Evolutionary conservation across 2,329 filamentous ascomycete genomes (phyloP).

Genomic region (Aureobasidium sp.): DNA sequence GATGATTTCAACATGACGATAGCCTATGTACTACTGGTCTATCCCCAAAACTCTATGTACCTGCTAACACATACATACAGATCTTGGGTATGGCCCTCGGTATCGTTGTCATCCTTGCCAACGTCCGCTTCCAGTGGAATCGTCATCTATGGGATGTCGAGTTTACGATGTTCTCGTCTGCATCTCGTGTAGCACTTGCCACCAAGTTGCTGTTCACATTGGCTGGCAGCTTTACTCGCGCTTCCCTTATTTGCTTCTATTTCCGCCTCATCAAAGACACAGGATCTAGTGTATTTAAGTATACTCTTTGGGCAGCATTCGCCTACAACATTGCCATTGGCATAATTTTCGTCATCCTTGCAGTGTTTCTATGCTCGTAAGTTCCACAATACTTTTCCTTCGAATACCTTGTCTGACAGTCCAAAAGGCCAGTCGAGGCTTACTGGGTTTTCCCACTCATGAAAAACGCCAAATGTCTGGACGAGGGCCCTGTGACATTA

Average conservation of each 20-base stretch:
- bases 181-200: conserved; percentile 44
- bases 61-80: conserved; percentile 4
- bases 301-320: conserved; percentile 43
- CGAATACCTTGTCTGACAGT: conserved; percentile 18
- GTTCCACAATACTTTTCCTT: conserved; percentile 15
- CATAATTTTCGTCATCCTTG: conserved; percentile 37
- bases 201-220: conserved; percentile 47
- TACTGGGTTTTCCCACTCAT: conserved; percentile 47
- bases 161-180: conserved; percentile 27
- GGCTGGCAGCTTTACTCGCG: conserved; percentile 47
- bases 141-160: conserved; percentile 48
- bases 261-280: conserved; percentile 49
- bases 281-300: conserved; percentile 42
- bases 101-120: conserved; percentile 45
- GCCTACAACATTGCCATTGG: conserved; percentile 41
- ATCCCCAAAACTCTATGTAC: background rate
- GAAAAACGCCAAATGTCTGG: conserved; percentile 38
- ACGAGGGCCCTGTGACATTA: conserved; percentile 46
- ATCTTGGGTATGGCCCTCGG: conserved; percentile 36
- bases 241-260: conserved; percentile 52
- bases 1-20: conserved; percentile 48
- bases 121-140: conserved; percentile 46
- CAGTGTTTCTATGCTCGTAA: conserved; percentile 45
- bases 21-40: conserved; percentile 36
- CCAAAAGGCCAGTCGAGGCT: conserved; percentile 40